Base-by-base conservation (phyloP, 164 flowering plant genomes). In the Berberis thunbergii region DNA sequence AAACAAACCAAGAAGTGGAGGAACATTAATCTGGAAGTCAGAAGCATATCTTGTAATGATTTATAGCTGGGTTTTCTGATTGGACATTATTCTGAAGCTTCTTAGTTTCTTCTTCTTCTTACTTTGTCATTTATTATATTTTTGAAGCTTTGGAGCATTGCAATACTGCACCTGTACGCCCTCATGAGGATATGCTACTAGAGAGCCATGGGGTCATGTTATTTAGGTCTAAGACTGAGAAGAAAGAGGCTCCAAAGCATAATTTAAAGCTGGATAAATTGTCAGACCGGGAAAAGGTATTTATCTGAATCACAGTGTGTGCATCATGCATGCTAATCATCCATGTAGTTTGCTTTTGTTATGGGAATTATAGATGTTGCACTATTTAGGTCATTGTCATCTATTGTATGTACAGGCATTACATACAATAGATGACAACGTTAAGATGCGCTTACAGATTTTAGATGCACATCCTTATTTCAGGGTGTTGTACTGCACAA, bases 231-330 rank as follows among this genome's bases (percentile, higher is more conserved):
- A 78, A 87, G 85, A 84, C 87, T 11, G 91, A 85, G 75, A 84
- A 68, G 71, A 80, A 54, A 74, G 81, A 69, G 6, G 70, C 59
- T 45, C 76, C 78, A 60, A 76, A 70, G 76, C 80, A 66, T 73
- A 83, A 83, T 43, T 67, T 80, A 61, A 83, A 74, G 63, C 72
- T 93, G 71, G 96, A 93, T 69, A 81, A 83, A 73, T 69, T 88
- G 54, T 79, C 91, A 45, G 93, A 89, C 65, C 81, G 74, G 67
- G 88, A 88, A 70, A 86, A 84, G 96, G 97, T 89, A 67, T 64
- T 40, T 67, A 11, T 42, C 10, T 43, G 40, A 53, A 5, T 65
- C n/a, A n/a, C 7, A 12, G 26, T 58, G 41, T 45, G 10, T 11
- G 6, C 45, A 8, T 61, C 45, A 49, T 48, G 4, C 52, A 7